phyloP scores from a whole-genome alignment of 768 basidiomycete species.

The Leccinum boreale region DNA sequence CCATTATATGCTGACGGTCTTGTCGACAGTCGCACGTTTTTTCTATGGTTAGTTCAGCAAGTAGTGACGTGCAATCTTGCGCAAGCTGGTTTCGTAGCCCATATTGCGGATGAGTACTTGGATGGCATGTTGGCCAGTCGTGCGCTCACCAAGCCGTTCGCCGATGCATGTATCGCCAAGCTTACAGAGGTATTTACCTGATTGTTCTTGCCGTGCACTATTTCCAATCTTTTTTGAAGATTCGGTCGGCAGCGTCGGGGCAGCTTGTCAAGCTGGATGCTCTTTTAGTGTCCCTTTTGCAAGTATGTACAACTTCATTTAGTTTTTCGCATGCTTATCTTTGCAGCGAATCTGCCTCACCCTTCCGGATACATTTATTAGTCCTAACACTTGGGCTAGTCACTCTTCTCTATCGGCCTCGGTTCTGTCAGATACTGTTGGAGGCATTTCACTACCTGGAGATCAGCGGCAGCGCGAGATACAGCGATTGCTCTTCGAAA shows the following conservation, averaged over 20 bases:
- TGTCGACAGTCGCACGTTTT: conserved; percentile 74
- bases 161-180: conserved; percentile 67
- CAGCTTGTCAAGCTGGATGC: conserved; percentile 52
- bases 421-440: conserved; percentile 44
- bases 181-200: conserved; percentile 53
- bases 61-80: conserved; percentile 77
- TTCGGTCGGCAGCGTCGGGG: conserved; percentile 52
- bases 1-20: conserved; percentile 79
- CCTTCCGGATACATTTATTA: conserved; percentile 72
- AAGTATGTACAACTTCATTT: conserved; percentile 41
- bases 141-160: conserved; percentile 65
- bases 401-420: conserved; percentile 40
- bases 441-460: conserved; percentile 14
- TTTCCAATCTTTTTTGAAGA: conserved; percentile 37
- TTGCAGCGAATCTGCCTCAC: conserved; percentile 63
- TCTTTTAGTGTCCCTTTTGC: conserved; percentile 54
- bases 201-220: background rate
- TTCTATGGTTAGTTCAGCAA: conserved; percentile 77
- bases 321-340: background rate
- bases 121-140: conserved; percentile 64
- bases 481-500: conserved; percentile 49
- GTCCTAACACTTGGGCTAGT: conserved; percentile 62
- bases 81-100: conserved; percentile 72
- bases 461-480: conserved; percentile 40
- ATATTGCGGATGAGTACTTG: conserved; percentile 78